Conservation (phyloP, 2,329 filamentous ascomycete species). For the Claviceps cyperi region DNA sequence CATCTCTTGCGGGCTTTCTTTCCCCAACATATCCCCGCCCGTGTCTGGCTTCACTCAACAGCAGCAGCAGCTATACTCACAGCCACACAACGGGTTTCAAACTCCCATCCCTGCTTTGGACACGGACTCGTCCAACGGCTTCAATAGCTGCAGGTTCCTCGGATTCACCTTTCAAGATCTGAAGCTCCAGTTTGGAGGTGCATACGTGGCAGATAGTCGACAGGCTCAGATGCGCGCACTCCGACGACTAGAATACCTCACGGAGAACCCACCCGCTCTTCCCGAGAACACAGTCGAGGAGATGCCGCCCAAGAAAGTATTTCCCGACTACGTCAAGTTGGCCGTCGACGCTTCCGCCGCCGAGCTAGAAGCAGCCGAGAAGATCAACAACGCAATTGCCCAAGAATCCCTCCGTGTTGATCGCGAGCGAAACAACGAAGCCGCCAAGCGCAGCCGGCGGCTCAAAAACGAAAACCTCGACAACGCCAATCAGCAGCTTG, state of each 20-base stretch:
- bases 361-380: slow-evolving; percentile 6
- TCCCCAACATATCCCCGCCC: neutral
- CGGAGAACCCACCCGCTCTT: slow-evolving; percentile 12
- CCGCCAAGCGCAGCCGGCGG: slow-evolving; percentile 21
- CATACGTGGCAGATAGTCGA: neutral
- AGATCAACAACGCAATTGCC: slow-evolving; percentile 15
- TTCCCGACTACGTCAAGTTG: slow-evolving; percentile 10
- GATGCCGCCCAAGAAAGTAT: slow-evolving; percentile 14
- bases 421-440: slow-evolving; percentile 22
- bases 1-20: neutral
- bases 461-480: slow-evolving; percentile 8
- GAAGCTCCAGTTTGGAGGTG: neutral
- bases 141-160: neutral
- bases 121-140: neutral
- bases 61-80: neutral
- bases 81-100: neutral
- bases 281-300: slow-evolving; percentile 13
- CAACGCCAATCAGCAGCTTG: slow-evolving; percentile 2
- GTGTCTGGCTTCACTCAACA: neutral
- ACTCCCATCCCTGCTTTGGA: neutral
- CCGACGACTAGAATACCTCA: neutral
- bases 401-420: slow-evolving; percentile 12
- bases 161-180: neutral
- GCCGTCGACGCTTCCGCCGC: slow-evolving; percentile 2
- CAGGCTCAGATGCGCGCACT: neutral